Evolutionary conservation across 1,139 yeast species (phyloP).

Genomic region (Wickerhamomyces sp.): DNA sequence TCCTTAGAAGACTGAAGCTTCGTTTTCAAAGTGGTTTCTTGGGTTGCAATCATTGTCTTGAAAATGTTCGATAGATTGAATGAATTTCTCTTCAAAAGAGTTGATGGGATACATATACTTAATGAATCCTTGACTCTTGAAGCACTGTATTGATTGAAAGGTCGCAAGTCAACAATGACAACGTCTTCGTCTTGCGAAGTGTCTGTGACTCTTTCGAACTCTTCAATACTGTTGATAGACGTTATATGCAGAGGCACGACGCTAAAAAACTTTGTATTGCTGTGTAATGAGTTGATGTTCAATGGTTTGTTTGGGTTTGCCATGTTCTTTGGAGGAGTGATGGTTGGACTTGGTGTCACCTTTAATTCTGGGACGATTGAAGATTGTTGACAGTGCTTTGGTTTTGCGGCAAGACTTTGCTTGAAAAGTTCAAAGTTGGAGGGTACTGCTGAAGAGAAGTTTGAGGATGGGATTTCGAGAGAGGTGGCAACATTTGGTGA

Average conservation of each 20-base stretch:
- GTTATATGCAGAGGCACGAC: slow-evolving; percentile 8
- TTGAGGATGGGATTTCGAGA: no score
- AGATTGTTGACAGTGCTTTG: background rate
- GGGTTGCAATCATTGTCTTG: slow-evolving; percentile 44
- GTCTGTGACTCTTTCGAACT: slow-evolving; percentile 4
- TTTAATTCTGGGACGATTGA: background rate
- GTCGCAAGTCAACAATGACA: slow-evolving; percentile 57
- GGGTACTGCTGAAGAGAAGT: background rate
- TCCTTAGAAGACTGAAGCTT: slow-evolving; percentile 14
- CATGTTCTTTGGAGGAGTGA: slow-evolving; percentile 3
- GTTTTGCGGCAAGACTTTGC: background rate
- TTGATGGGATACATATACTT: slow-evolving; percentile 65
- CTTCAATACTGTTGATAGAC: slow-evolving; percentile 8
- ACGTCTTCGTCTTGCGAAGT: slow-evolving; percentile 6
- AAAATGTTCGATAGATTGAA: slow-evolving; percentile 50
- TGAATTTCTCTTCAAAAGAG: slow-evolving; percentile 57
- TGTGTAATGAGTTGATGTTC: slow-evolving; percentile 6
- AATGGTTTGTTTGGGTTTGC: slow-evolving; percentile 5
- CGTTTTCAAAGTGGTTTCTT: slow-evolving; percentile 26
- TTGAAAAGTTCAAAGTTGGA: slow-evolving; percentile 1
- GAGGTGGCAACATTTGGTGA: background rate
- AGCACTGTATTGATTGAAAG: slow-evolving; percentile 50
- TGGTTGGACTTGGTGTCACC: background rate
- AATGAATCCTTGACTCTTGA: slow-evolving; percentile 46
- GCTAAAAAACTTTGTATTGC: slow-evolving; percentile 10